Evolutionary conservation across 2,329 filamentous ascomycete species (phyloP).

Genomic region (Sporothrix protearum): DNA sequence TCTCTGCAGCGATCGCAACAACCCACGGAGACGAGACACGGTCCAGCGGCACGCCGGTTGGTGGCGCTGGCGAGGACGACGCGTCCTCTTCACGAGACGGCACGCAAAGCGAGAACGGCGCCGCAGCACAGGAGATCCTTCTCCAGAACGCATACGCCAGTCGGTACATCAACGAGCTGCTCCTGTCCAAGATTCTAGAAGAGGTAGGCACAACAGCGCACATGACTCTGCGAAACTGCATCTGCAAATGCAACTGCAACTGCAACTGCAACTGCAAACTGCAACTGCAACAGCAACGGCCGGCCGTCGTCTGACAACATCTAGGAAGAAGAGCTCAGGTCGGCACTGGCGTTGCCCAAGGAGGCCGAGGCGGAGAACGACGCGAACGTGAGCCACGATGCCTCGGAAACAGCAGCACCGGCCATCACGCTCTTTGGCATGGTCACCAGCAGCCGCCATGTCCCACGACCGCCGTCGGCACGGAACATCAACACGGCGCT

Average conservation of each 20-base stretch:
- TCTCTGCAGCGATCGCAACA: neutral
- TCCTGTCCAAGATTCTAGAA: conserved; percentile 30
- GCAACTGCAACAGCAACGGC: too few species aligned
- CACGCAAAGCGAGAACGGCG: conserved; percentile 2
- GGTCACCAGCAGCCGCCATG: conserved; percentile 1
- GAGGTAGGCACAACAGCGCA: conserved; percentile 15
- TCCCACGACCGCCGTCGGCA: neutral
- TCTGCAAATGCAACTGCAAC: too few species aligned
- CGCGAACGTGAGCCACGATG: neutral
- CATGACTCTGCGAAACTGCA: too few species aligned
- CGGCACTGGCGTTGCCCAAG: conserved; percentile 22
- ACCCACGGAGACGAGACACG: neutral
- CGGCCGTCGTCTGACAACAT: neutral
- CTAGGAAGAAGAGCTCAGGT: conserved; percentile 29
- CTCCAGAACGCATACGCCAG: conserved; percentile 27
- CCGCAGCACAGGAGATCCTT: conserved; percentile 25
- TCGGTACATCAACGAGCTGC: conserved; percentile 31
- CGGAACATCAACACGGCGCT: conserved; percentile 6
- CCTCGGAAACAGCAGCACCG: neutral
- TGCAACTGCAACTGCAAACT: too few species aligned
- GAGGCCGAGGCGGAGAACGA: conserved; percentile 21
- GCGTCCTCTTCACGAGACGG: neutral
- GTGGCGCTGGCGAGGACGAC: neutral
- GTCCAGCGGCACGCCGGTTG: neutral
- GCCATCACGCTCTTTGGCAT: conserved; percentile 24